A percentile compares a stretch with the other conserved stretches of the same genome.
phyloP scores from a whole-genome alignment of 352 stramenopile species.

The Phytophthora pini region DNA sequence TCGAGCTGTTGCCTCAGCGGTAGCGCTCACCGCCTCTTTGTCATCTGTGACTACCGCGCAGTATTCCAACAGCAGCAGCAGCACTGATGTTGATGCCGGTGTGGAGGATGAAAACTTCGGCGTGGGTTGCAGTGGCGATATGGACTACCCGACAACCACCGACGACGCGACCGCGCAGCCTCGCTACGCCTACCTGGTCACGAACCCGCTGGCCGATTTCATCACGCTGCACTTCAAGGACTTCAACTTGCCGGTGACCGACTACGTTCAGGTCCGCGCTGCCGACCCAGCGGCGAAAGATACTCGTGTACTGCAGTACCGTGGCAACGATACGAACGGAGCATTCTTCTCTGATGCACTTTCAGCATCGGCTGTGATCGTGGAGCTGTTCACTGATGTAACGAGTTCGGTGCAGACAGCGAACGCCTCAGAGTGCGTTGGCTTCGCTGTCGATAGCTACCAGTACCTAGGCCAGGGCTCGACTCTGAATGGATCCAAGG shows the following conservation, averaged over 20 bases:
- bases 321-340: constrained; percentile 34
- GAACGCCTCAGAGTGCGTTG: constrained; percentile 42
- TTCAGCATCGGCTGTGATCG: constrained; percentile 42
- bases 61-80: constrained; percentile 26
- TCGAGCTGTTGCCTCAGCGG: constrained; percentile 15
- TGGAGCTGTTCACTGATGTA: constrained; percentile 58
- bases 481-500: constrained; percentile 38
- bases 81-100: constrained; percentile 7
- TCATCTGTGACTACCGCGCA: constrained; percentile 12
- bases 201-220: constrained; percentile 59
- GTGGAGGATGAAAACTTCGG: constrained; percentile 33
- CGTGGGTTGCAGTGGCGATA: constrained; percentile 41
- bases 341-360: constrained; percentile 53
- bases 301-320: constrained; percentile 40
- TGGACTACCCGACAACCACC: constrained; percentile 33
- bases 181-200: constrained; percentile 47
- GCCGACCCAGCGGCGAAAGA: constrained; percentile 37
- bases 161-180: constrained; percentile 30
- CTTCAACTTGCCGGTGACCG: constrained; percentile 65
- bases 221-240: constrained; percentile 67
- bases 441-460: constrained; percentile 63
- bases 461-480: constrained; percentile 41
- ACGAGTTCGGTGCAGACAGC: constrained; percentile 14
- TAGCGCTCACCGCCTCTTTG: constrained; percentile 13
- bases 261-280: constrained; percentile 60